Percentiles rank a stretch among this genome's conserved stretches.
phyloP scores from a whole-genome alignment of 2,329 filamentous ascomycete genomes.

The Pseudogymnoascus verrucosus region DNA sequence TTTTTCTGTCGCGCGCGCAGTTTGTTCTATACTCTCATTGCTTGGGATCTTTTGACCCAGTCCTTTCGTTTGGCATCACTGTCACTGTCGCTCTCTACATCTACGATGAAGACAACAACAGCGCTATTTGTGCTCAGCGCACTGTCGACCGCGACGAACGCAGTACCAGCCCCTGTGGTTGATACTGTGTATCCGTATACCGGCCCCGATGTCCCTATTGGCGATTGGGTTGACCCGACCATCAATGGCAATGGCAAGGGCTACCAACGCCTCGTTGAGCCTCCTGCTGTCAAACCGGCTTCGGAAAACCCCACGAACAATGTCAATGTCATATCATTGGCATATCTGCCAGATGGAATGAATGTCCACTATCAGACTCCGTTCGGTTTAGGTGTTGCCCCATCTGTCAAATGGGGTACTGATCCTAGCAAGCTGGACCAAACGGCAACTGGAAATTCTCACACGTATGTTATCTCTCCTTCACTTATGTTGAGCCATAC shows the following conservation, averaged over 20 bases:
- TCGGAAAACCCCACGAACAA: slow-evolving; percentile 40
- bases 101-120: not conserved
- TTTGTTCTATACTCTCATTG: not conserved
- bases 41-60: not conserved
- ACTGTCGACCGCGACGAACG: not conserved
- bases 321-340: slow-evolving; percentile 42
- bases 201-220: slow-evolving; percentile 40
- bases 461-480: slow-evolving; percentile 29
- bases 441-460: slow-evolving; percentile 31
- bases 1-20: not conserved
- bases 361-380: slow-evolving; percentile 47
- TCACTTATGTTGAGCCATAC: not conserved
- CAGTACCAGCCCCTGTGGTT: slow-evolving; percentile 19
- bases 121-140: not conserved
- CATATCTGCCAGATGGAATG: slow-evolving; percentile 41
- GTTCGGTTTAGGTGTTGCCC: slow-evolving; percentile 40
- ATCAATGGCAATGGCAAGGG: slow-evolving; percentile 46
- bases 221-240: slow-evolving; percentile 43
- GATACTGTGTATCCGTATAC: slow-evolving; percentile 40
- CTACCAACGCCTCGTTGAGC: slow-evolving; percentile 41
- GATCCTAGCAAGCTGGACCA: slow-evolving; percentile 27
- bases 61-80: not conserved
- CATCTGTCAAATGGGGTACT: slow-evolving; percentile 37
- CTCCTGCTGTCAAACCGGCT: slow-evolving; percentile 40
- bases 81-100: not conserved